These are phyloP conservation scores for Lolium rigidum DNA, from an alignment of 176 grass and related monocot species.

Conservation along the genomic window DNA sequence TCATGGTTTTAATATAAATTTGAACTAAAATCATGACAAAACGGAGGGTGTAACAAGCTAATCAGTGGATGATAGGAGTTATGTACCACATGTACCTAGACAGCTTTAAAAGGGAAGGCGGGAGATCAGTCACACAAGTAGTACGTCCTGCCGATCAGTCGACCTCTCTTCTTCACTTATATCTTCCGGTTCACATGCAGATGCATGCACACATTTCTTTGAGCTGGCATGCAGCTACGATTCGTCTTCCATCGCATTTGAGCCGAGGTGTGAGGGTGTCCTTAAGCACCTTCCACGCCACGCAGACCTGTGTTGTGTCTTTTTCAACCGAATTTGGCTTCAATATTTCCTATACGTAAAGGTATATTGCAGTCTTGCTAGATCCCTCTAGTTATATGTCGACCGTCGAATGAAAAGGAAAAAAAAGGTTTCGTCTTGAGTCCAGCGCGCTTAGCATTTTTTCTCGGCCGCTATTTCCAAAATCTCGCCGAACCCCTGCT, in stretches of 20 bases:
- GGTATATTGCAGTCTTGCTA: neutral
- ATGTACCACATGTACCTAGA: neutral
- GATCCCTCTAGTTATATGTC: neutral
- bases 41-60: neutral
- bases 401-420: no score
- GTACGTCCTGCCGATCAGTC: neutral
- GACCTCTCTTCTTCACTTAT: neutral
- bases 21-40: no score
- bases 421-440: no score
- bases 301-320: neutral
- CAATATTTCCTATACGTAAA: neutral
- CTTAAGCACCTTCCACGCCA: neutral
- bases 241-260: neutral
- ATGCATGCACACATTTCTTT: neutral
- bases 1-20: no score
- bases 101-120: neutral
- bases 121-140: neutral
- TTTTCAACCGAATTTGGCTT: slow-evolving; percentile 1
- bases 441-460: no score
- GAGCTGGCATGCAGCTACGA: neutral
- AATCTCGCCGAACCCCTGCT: no score
- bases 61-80: neutral
- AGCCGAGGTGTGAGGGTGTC: neutral
- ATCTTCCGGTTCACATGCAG: neutral
- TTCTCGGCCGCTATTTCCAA: no score